Base-by-base conservation (phyloP, 768 basidiomycete genomes). In the Suillus occidentalis region DNA sequence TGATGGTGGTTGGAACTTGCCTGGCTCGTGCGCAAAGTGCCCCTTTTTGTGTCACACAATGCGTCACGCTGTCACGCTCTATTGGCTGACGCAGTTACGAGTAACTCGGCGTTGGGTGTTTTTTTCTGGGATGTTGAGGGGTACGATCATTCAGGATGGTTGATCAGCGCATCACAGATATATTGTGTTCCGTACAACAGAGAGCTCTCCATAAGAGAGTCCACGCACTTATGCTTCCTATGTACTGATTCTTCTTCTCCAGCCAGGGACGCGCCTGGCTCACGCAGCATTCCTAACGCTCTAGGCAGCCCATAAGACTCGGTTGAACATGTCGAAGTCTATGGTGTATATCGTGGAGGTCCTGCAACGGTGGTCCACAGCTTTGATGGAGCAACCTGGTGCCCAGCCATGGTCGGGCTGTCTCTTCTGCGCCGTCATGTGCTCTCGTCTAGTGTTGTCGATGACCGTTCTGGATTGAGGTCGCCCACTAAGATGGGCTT, bases 1-100 rank as follows among this genome's bases (percentile, higher is more conserved):
- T 66, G 65, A 65, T 52, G 65, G 63, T 56, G 57, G 60, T 64
- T 50, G 55, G 42, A 37, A 66, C 66, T 66, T 45, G 66, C 66
- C 66, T 66, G 53, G 37, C 39, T 58, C 45, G 59, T 63, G 59
- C 64, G 31, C 43, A 28, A 63, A 43, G 31, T 40, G 9, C 63
- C 66, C 66, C 63, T 65, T 65, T 66, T 65, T 64, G 59, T 18
- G 57, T 59, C 63, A 61, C 34, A 31, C 49, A 10, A 40, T 53
- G n/a, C 42, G 37, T 42, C 36, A 53, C 57, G 25, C 9, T 59
- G 57, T 42, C 57, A 59, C 57, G 57, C 39, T 59, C 8, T 28
- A 14, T 9, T n/a, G 16, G 60, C 42, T 22, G 64, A 28, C 22
- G 16, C 31, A 4, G 31, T 31, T 31, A 14, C 22, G 22, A 25